Evolutionary conservation across 371 early-diverging fungal species (phyloP).

Genomic region (Lichtheimia ramosa): DNA sequence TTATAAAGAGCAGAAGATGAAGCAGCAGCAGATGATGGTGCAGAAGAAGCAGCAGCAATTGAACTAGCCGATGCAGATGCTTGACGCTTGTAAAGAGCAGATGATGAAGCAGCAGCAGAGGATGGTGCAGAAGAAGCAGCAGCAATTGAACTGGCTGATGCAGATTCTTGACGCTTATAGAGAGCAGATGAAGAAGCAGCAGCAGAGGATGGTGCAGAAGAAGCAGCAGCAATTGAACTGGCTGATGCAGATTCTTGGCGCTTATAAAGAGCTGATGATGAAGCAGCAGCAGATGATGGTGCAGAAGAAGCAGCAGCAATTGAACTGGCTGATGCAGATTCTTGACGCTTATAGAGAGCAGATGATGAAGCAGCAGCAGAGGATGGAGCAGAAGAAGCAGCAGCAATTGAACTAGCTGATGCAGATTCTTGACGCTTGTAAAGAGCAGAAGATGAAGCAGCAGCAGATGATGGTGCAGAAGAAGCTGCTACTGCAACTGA

Average conservation of each 20-base stretch:
- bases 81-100: constrained; percentile 3
- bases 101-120: neutral
- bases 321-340: neutral
- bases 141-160: neutral
- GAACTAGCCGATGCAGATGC: constrained; percentile 3
- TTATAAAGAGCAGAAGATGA: constrained; percentile 1
- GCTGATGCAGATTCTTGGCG: constrained; percentile 5
- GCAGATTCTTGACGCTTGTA: constrained; percentile 7
- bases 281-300: neutral
- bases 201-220: neutral
- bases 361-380: constrained; percentile 2
- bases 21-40: neutral
- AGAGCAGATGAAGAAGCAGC: neutral
- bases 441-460: neutral
- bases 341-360: neutral
- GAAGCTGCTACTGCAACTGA: neutral
- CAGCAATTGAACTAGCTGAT: neutral
- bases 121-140: neutral
- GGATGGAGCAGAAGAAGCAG: neutral
- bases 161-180: neutral
- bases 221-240: constrained; percentile 1
- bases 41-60: neutral
- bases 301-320: neutral
- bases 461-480: neutral
- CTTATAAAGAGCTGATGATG: neutral